Base-by-base conservation (phyloP, 2,329 filamentous ascomycete species). In the Sphaceloma murrayae region DNA sequence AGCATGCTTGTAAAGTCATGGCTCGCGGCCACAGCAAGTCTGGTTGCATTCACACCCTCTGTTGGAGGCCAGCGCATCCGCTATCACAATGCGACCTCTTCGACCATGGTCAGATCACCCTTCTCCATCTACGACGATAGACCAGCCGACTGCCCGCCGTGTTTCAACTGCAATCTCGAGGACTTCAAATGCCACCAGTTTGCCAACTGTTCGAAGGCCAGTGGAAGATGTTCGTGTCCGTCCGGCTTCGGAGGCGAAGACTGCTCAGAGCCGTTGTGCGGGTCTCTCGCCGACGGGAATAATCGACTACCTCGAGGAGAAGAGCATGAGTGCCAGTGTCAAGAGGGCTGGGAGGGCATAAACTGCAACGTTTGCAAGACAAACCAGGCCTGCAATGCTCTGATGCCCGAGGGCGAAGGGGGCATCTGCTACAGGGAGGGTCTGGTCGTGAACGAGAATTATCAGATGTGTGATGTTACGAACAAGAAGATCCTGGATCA, bases 101-200 rank as follows among this genome's bases (percentile, higher is more conserved):
- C 39, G 62, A 63, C 46, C 56, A 77, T 73, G 65, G 67, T 75
- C n/a, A 18, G 22, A 4, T 24, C 70, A 54, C 77, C 83, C 59
- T 70, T 87, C 58, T 74, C 80, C 27, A 66, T 88, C 34, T 75
- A 85, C 65, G 81, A 77, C 52, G 78, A 82, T 56, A 76, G 85
- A 39, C 82, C 86, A 5, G 75, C 75, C 51, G 77, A 82, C 56
- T 91, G 85, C 59, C 85, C 85, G 43, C 85, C 85, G 57, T 91
- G 91, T 70, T 98, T 98, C 74, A 96, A 98, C 75, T 98, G 91
- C 68, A 83, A 95, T 47, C 76, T 98, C 11, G 88, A 91, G 19
- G 85, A 85, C 50, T 93, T 94, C 62, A 80, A 78, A 50, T 98
- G 91, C 63, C 79, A 85, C 50, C 91, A 98, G 66, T 98, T 83